Conservation (phyloP, 805 yeast species). For the Yueomyces sinensis region DNA sequence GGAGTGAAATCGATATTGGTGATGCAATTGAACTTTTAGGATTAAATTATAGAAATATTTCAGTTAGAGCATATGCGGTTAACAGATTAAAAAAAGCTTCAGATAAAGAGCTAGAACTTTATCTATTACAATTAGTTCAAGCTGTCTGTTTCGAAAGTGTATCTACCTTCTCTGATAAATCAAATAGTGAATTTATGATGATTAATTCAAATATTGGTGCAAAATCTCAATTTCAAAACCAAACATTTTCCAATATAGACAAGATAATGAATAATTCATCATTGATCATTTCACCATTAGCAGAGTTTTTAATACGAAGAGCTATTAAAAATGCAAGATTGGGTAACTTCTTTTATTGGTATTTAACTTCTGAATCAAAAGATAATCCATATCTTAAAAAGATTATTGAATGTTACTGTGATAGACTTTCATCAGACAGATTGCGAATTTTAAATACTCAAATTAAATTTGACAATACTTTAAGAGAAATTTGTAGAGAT, state of each 20-base stretch:
- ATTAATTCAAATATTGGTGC: constrained; percentile 16
- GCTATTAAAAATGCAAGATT: constrained; percentile 51
- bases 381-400: constrained; percentile 43
- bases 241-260: constrained; percentile 1
- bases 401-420: constrained; percentile 33
- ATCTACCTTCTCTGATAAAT: constrained; percentile 16
- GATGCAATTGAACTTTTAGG: constrained; percentile 81
- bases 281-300: constrained; percentile 42
- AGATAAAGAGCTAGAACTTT: constrained; percentile 69
- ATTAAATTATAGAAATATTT: constrained; percentile 56
- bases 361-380: constrained; percentile 73
- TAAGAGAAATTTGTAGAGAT: constrained; percentile 51
- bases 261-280: constrained; percentile 7
- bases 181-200: constrained; percentile 27
- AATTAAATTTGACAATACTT: constrained; percentile 49
- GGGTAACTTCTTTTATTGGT: constrained; percentile 87
- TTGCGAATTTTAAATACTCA: constrained; percentile 36
- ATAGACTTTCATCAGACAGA: constrained; percentile 18
- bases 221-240: not conserved
- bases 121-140: constrained; percentile 80
- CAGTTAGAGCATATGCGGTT: constrained; percentile 79
- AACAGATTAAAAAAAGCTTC: constrained; percentile 65
- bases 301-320: constrained; percentile 61
- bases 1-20: constrained; percentile 69
- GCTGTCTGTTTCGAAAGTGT: constrained; percentile 67